phyloP scores from a whole-genome alignment of 257 asterid species.

The Orobanche coerulescens region DNA sequence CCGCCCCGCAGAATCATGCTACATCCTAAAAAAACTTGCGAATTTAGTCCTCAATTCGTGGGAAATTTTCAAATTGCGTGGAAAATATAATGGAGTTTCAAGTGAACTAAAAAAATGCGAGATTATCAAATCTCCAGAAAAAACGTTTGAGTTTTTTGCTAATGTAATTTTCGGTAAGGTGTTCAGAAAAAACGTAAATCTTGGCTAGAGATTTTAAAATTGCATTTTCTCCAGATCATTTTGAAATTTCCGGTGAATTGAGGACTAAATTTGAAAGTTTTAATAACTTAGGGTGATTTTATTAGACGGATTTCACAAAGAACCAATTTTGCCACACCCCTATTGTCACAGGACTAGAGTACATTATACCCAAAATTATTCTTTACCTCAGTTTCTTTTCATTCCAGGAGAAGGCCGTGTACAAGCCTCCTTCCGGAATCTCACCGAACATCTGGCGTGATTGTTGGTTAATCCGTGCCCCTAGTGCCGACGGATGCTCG shows the following conservation, averaged over 20 bases:
- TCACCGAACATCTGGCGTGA: constrained; percentile 70
- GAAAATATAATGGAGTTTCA: not conserved
- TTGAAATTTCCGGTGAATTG: not conserved
- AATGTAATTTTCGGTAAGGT: not conserved
- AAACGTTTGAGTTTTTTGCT: not conserved
- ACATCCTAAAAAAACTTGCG: not conserved
- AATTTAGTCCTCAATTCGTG: not conserved
- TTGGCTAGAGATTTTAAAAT: too few relatives aligned
- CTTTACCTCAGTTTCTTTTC: not conserved
- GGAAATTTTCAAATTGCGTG: not conserved
- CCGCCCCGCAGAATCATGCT: too few relatives aligned
- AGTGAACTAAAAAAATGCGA: not conserved
- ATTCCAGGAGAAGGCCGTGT: constrained; percentile 58
- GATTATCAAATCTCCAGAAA: not conserved
- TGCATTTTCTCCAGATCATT: not conserved
- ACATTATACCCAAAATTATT: too few relatives aligned
- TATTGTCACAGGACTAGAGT: not conserved
- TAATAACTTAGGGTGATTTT: not conserved
- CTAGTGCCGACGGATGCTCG: constrained; percentile 76
- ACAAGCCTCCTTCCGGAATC: constrained; percentile 54
- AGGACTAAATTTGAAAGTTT: not conserved
- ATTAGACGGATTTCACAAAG: not conserved
- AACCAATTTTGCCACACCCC: not conserved
- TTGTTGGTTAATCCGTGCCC: constrained; percentile 80
- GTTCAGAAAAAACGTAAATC: not conserved